Evolutionary conservation across 2,329 filamentous ascomycete genomes (phyloP).

Genomic region (Ceratocystis eucalypticola): DNA sequence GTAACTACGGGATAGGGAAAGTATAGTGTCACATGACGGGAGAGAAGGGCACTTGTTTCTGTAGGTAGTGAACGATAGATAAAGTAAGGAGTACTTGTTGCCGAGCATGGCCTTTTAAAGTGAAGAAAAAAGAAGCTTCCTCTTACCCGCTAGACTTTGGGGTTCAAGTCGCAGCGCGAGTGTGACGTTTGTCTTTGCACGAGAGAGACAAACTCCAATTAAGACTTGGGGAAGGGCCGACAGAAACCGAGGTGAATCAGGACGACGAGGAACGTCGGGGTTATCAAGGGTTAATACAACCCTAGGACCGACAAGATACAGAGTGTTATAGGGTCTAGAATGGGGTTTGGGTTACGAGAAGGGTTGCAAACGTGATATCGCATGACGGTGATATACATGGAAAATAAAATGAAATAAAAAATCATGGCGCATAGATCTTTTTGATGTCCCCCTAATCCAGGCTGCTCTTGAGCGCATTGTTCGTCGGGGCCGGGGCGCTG

Average conservation of each 20-base stretch:
- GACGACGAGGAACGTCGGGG: background rate
- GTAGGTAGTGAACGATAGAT: background rate
- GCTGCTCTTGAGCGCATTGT: slow-evolving; percentile 42
- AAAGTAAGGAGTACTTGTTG: background rate
- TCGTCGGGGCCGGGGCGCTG: slow-evolving; percentile 37
- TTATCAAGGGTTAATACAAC: background rate
- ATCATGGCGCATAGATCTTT: too few relatives aligned
- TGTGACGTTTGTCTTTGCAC: background rate
- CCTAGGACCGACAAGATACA: background rate
- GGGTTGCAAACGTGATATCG: too few relatives aligned
- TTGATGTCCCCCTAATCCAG: background rate
- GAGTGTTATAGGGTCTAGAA: too few relatives aligned
- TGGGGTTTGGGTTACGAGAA: too few relatives aligned
- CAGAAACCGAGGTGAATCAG: background rate
- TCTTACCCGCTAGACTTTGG: background rate
- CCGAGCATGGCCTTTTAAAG: background rate
- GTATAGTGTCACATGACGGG: background rate
- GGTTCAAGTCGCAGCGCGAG: background rate
- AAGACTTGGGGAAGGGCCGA: background rate
- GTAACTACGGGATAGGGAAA: background rate
- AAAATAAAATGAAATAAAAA: too few relatives aligned
- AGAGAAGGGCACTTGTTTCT: background rate
- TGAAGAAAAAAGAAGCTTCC: background rate
- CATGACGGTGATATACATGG: too few relatives aligned
- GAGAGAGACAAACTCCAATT: background rate